Conservation (phyloP, 78 protist species). For the Mantamonas sphyraenae region DNA sequence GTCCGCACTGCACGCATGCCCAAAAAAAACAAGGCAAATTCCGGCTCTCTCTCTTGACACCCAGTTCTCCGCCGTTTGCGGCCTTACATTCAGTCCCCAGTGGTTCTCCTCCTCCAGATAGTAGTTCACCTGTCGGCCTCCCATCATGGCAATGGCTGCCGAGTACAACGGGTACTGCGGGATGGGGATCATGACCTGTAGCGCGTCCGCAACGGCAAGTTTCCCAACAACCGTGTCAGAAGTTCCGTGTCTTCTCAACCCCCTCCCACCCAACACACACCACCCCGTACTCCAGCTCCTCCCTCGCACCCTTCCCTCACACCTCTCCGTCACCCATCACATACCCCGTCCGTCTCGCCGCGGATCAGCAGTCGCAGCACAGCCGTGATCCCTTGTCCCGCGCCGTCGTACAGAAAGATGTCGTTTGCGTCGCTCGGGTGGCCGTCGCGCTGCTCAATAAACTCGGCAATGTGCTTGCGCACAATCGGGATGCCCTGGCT, state of each 20-base stretch:
- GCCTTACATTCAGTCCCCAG: slow-evolving; percentile 29
- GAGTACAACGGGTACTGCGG: slow-evolving; percentile 99
- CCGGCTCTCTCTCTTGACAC: too few relatives aligned
- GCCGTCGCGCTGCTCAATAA: slow-evolving; percentile 50
- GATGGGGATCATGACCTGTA: slow-evolving; percentile 86
- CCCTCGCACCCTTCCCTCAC: background rate
- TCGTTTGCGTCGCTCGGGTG: slow-evolving; percentile 46
- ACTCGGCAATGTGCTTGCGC: slow-evolving; percentile 76
- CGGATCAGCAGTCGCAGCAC: slow-evolving; percentile 44
- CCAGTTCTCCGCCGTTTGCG: too few relatives aligned
- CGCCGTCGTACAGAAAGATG: slow-evolving; percentile 97
- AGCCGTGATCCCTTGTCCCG: slow-evolving; percentile 68
- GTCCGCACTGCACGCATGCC: too few relatives aligned
- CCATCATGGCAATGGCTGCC: slow-evolving; percentile 81
- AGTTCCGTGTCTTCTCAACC: too few relatives aligned
- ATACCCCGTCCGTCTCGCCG: slow-evolving; percentile 50
- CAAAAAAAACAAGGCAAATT: too few relatives aligned
- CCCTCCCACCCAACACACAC: too few relatives aligned
- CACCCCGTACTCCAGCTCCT: slow-evolving; percentile 7
- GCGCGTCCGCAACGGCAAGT: slow-evolving; percentile 42
- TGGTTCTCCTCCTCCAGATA: slow-evolving; percentile 64
- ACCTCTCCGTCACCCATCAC: too few relatives aligned
- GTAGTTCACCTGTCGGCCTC: slow-evolving; percentile 80
- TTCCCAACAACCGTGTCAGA: too few relatives aligned
- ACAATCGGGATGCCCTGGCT: slow-evolving; percentile 74